Evolutionary conservation across 768 basidiomycete genomes (phyloP), one percentile per base, ranked within the genome.

Genomic region (Postia placenta): DNA sequence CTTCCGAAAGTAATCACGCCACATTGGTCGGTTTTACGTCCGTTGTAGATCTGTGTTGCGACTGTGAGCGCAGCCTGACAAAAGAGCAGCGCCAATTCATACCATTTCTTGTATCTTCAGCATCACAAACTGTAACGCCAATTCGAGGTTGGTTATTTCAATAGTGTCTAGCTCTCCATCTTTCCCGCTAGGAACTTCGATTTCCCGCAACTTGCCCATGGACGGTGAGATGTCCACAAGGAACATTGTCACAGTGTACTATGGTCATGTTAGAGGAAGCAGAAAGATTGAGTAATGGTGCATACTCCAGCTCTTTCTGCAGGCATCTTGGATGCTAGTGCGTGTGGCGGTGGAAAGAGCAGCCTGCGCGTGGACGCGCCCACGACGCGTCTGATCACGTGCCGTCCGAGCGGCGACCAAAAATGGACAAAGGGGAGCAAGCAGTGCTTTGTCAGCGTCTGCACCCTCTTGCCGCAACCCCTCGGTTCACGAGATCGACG

Each of bases 51-150:
- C 94, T 98, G 19, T 33, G 22, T 3, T 6, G 37, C 6, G 4
- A n/a, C 6, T 6, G 14, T 49, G 19, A 42, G 39, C 25, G 14
- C 47, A 41, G 45, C 19, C 11, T 4, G 20, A n/a, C n/a, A 26
- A 17, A 2, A 30, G 25, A 51, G 20, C 12, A 9, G 25, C 11
- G 17, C 23, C 15, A 36, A 25, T n/a, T 23, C 60, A 9, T 47
- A 89, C 90, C 85, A 95, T 92, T 52, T 94, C 88, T 62, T 95
- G 91, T 27, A 94, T 78, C 65, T 92, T 92, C 55, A 92, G 76
- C 64, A 89, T 91, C 14, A 90, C 88, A 60, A 85, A 96, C 60
- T 92, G 87, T 39, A 95, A 73, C 1, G 79, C 75, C 78, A 87
- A 86, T 58, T 89, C 80, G 24, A 98, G 73, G 62, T 90, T 86